phyloP scores from a whole-genome alignment of 2,329 filamentous ascomycete species.

The Aaosphaeria pasadenensis region DNA sequence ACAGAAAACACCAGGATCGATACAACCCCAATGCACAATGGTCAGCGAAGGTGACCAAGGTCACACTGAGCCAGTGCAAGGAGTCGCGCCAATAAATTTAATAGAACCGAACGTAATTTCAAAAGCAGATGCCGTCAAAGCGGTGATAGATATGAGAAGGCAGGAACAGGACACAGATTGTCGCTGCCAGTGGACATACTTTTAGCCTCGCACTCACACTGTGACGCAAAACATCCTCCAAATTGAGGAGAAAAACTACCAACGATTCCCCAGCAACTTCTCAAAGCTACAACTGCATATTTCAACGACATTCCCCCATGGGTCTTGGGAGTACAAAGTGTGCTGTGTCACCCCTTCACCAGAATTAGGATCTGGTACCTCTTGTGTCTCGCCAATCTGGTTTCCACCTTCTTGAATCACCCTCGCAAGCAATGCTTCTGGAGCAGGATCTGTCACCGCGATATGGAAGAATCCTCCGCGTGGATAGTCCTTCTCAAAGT shows the following conservation, averaged over 20 bases:
- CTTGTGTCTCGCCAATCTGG: slow-evolving; percentile 18
- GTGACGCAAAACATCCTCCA: not conserved
- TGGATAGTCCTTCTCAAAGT: slow-evolving; percentile 16
- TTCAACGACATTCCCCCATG: slow-evolving; percentile 23
- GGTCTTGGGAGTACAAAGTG: slow-evolving; percentile 14
- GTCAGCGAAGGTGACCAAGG: not conserved
- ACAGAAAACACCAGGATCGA: not conserved
- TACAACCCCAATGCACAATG: not conserved
- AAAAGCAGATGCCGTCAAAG: no score
- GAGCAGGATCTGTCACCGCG: slow-evolving; percentile 26
- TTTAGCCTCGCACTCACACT: no score
- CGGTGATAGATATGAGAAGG: no score
- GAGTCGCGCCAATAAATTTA: no score
- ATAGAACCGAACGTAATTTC: no score
- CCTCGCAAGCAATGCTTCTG: slow-evolving; percentile 19
- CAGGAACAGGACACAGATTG: no score
- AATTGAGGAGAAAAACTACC: not conserved
- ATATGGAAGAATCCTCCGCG: slow-evolving; percentile 33
- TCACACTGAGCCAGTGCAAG: no score
- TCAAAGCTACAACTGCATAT: slow-evolving; percentile 18
- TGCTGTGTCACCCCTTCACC: slow-evolving; percentile 9
- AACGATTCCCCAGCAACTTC: slow-evolving; percentile 15
- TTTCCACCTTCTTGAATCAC: slow-evolving; percentile 19
- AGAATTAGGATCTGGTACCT: slow-evolving; percentile 5
- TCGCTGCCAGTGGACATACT: no score